A percentile compares a stretch with the other conserved stretches of the same genome.
Conservation (phyloP, 768 basidiomycete genomes). For the Mycena galericulata region DNA sequence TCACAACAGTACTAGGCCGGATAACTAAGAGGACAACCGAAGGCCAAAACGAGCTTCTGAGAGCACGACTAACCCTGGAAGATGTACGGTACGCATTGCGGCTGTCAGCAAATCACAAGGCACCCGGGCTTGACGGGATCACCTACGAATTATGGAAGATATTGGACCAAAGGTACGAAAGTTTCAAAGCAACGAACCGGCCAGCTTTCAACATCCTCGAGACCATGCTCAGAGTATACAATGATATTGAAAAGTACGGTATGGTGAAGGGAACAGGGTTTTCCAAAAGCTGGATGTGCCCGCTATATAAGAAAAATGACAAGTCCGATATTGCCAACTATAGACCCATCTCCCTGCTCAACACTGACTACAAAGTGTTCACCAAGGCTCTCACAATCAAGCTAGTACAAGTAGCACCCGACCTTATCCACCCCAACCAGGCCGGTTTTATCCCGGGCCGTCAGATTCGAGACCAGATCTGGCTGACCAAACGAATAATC, state of each 20-base stretch:
- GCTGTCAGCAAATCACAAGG: background rate
- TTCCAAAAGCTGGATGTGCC: background rate
- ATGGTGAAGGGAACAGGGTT: background rate
- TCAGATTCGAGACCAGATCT: conserved; percentile 34
- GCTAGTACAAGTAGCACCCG: conserved; percentile 18
- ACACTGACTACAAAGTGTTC: background rate
- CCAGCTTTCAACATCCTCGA: conserved; percentile 17
- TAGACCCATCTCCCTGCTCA: background rate
- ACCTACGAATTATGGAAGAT: conserved; percentile 38
- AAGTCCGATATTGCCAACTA: background rate
- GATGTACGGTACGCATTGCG: conserved; percentile 16
- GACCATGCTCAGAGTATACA: conserved; percentile 8
- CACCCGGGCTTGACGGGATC: conserved; percentile 30
- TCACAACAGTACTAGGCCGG: background rate
- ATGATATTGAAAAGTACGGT: conserved; percentile 1
- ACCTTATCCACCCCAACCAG: conserved; percentile 40
- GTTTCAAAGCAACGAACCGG: background rate
- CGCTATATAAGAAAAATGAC: background rate
- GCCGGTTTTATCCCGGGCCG: conserved; percentile 12
- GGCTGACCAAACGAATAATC: conserved; percentile 16
- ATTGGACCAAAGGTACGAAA: background rate
- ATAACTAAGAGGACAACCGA: background rate
- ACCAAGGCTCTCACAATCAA: conserved; percentile 30
- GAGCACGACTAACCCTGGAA: background rate
- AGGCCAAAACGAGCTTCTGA: background rate